Percentiles rank a stretch among this genome's conserved stretches.
phyloP scores from a whole-genome alignment of 495 filamentous ascomycete genomes.

The Geopyxis carbonaria region DNA sequence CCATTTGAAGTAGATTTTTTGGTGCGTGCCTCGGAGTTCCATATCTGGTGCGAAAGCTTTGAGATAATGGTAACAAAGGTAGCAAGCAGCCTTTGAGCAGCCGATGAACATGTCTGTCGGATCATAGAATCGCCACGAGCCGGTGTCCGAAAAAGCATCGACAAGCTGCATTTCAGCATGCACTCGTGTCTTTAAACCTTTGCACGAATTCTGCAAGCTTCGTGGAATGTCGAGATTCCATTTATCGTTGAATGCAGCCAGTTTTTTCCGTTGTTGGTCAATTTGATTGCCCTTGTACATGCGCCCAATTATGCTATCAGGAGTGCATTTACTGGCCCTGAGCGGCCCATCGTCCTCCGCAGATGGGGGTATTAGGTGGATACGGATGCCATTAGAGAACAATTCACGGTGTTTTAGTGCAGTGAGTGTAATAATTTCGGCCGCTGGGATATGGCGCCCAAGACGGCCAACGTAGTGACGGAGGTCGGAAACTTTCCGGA shows the following conservation, averaged over 20 bases:
- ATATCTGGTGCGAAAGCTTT: not conserved
- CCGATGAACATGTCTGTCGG: not conserved
- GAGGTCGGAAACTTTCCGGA: not conserved
- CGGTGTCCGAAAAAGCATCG: too few species aligned
- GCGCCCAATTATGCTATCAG: too few species aligned
- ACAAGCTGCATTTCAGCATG: slow-evolving; percentile 2
- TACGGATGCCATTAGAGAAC: too few species aligned
- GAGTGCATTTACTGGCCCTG: too few species aligned
- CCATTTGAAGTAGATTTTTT: slow-evolving; percentile 2
- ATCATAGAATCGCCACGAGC: slow-evolving; percentile 3
- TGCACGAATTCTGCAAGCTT: too few species aligned
- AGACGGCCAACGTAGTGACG: slow-evolving; percentile 1
- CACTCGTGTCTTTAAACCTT: not conserved
- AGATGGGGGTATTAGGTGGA: too few species aligned
- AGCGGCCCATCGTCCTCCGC: too few species aligned
- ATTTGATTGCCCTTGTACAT: too few species aligned
- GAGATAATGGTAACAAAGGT: not conserved
- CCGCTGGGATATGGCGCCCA: not conserved
- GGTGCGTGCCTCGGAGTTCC: not conserved
- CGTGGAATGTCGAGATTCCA: too few species aligned
- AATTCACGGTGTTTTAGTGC: too few species aligned
- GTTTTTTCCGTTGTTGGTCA: too few species aligned
- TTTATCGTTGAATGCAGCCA: too few species aligned
- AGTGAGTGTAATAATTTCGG: not conserved
- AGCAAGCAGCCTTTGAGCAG: slow-evolving; percentile 2